Conservation (phyloP, 2,329 filamentous ascomycete species). For the Aureobasidium sp. region DNA sequence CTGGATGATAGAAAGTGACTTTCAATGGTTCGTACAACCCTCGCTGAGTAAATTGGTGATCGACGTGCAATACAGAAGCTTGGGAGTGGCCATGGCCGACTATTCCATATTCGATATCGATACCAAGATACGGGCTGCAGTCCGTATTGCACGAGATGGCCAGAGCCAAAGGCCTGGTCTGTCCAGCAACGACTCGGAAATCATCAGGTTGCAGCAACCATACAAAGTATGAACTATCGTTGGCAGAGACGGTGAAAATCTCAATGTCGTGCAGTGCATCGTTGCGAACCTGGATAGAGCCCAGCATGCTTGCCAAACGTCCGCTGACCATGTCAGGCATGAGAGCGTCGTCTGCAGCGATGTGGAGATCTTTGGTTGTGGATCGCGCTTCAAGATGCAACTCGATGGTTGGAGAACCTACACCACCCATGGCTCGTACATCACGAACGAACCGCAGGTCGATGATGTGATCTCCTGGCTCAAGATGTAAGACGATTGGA, state of each 20-base stretch:
- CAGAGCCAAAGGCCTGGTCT: constrained; percentile 37
- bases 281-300: constrained; percentile 46
- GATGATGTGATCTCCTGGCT: constrained; percentile 44
- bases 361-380: constrained; percentile 24
- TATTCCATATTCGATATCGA: constrained; percentile 3
- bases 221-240: constrained; percentile 2
- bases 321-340: constrained; percentile 47
- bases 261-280: constrained; percentile 21
- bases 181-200: constrained; percentile 29
- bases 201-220: constrained; percentile 6
- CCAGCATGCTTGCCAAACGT: constrained; percentile 40
- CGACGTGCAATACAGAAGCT: neutral
- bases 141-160: constrained; percentile 24
- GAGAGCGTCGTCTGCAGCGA: constrained; percentile 34
- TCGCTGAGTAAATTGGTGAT: constrained; percentile 20
- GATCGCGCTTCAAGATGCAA: constrained; percentile 33
- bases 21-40: constrained; percentile 42
- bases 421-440: constrained; percentile 50
- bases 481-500: constrained; percentile 44
- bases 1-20: constrained; percentile 48
- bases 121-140: neutral
- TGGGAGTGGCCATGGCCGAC: neutral
- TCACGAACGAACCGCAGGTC: constrained; percentile 50
- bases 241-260: constrained; percentile 23
- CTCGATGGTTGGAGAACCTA: constrained; percentile 40